phyloP scores from a whole-genome alignment of 805 yeast genomes.

The Maudiozyma barnettii region DNA sequence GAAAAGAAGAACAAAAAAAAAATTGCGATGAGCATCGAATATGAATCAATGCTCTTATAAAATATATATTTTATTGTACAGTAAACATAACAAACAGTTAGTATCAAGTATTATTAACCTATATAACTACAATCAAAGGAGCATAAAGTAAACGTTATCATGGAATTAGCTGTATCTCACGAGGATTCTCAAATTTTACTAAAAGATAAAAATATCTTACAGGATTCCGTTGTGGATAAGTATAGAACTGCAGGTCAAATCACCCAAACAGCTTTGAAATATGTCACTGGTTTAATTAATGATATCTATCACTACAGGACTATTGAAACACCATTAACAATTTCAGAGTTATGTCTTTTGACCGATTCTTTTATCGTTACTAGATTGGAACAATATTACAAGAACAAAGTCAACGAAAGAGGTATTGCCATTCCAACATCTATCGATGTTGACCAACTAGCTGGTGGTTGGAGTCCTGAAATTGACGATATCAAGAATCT shows the following conservation, averaged over 20 bases:
- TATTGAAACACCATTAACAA: conserved; percentile 36
- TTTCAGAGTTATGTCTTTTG: conserved; percentile 66
- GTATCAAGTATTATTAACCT: neutral
- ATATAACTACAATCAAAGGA: neutral
- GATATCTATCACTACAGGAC: conserved; percentile 52
- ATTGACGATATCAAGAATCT: conserved; percentile 46
- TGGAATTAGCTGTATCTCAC: conserved; percentile 70
- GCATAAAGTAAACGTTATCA: conserved; percentile 15
- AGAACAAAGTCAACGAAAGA: conserved; percentile 62
- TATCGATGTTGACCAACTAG: conserved; percentile 72
- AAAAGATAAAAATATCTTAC: conserved; percentile 61
- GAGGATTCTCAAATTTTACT: conserved; percentile 66
- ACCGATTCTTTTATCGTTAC: conserved; percentile 68
- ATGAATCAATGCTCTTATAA: neutral
- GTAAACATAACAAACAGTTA: neutral
- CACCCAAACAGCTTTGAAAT: conserved; percentile 69
- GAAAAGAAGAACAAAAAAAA: conserved; percentile 3
- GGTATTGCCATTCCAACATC: conserved; percentile 91
- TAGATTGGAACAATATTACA: conserved; percentile 52
- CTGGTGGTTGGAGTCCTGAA: conserved; percentile 80
- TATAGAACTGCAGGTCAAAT: conserved; percentile 86
- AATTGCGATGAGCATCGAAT: conserved; percentile 9
- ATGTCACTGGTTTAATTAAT: conserved; percentile 57
- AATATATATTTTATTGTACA: neutral
- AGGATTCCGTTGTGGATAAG: conserved; percentile 57